Evolutionary conservation across 805 yeast species (phyloP).

Genomic region (Komagataella mondaviorum): DNA sequence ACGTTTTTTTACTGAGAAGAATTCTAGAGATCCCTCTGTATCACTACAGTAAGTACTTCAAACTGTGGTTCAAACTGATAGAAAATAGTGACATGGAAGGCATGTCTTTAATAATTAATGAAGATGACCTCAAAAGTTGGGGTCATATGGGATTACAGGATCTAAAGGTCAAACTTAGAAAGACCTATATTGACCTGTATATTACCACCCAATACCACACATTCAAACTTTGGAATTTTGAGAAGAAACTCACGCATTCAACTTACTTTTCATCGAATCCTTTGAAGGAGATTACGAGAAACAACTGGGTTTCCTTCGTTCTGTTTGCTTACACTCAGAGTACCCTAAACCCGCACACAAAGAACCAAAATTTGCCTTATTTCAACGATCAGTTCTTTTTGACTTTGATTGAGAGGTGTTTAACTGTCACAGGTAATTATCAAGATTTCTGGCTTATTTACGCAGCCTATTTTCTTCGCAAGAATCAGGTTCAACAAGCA

Average conservation of each 20-base stretch:
- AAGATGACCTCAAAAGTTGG: conserved; percentile 8
- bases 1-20: conserved; percentile 29
- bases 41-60: conserved; percentile 34
- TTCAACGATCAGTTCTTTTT: conserved; percentile 13
- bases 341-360: conserved; percentile 3
- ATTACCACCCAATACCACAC: conserved; percentile 41
- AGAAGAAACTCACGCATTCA: conserved; percentile 18
- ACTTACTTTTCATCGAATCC: conserved; percentile 10
- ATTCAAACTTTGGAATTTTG: conserved; percentile 36
- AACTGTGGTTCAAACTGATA: conserved; percentile 20
- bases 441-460: conserved; percentile 36
- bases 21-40: conserved; percentile 43
- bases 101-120: conserved; percentile 11
- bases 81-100: conserved; percentile 18
- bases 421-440: conserved; percentile 30
- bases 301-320: conserved; percentile 52
- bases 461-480: conserved; percentile 24
- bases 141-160: conserved; percentile 12
- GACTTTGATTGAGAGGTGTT: conserved; percentile 33
- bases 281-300: conserved; percentile 13
- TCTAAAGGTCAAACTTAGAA: conserved; percentile 24
- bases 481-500: conserved; percentile 20
- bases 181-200: conserved; percentile 35
- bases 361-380: conserved; percentile 8
- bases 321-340: conserved; percentile 16